Conservation (phyloP, 306 rosid species). For the Rosa chinensis region DNA sequence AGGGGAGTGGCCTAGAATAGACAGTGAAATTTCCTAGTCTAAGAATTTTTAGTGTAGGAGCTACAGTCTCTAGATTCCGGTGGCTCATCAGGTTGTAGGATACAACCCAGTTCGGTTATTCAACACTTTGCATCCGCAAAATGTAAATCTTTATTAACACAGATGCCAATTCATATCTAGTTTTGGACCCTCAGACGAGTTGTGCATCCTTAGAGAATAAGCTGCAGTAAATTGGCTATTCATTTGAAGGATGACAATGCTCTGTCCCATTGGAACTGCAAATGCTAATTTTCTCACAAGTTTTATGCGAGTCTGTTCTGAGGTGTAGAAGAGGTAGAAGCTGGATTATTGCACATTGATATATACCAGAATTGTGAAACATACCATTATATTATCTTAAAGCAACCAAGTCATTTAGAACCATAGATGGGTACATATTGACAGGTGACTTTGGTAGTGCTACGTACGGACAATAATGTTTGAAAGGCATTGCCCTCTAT, state of each 20-base stretch:
- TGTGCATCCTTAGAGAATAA: background rate
- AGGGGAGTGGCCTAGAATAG: background rate
- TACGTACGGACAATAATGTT: background rate
- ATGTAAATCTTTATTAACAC: too few relatives aligned
- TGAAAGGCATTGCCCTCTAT: background rate
- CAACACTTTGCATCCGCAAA: background rate
- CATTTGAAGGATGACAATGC: background rate
- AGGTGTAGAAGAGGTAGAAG: background rate
- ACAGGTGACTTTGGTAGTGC: background rate
- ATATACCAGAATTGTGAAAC: background rate
- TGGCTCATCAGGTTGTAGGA: background rate
- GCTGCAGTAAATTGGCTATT: background rate
- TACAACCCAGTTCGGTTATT: background rate
- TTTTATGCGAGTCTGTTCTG: background rate
- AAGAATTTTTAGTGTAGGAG: background rate
- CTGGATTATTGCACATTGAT: slow-evolving; percentile 13
- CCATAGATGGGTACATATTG: background rate
- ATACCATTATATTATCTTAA: background rate
- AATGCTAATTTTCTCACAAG: background rate
- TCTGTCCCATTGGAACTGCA: background rate
- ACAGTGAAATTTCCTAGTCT: background rate
- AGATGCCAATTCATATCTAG: background rate
- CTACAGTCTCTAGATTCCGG: background rate
- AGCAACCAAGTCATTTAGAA: background rate
- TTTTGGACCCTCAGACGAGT: background rate